Base-by-base conservation (phyloP, 495 filamentous ascomycete species). In the Cercophora sp. region DNA sequence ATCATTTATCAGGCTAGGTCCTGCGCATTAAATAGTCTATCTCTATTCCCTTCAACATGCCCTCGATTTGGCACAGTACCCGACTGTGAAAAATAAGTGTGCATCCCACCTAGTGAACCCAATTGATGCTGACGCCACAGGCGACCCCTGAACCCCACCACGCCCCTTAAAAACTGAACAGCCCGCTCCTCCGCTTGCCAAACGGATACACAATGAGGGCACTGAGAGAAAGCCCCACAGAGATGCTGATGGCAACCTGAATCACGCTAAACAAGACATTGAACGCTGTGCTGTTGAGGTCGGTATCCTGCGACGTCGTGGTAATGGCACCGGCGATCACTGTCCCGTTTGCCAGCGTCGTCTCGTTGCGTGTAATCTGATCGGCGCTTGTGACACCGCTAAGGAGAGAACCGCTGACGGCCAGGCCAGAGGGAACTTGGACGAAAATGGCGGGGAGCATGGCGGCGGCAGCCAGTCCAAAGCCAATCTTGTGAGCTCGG, bases 381-480 rank as follows among this genome's bases (percentile, higher is more conserved):
- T 96, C 83, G 1, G 90, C 92, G 11, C 82, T 85, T n/a, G 81
- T 82, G 32, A 98, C 77, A 6, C 93, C 92, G n/a, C 81, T 84
- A 11, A 98, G 75, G 52, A 96, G 70, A 8, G 85, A 88, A 1
- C 92, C 92, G 25, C 82, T 82, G 4, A 89, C 90, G 1, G 93
- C 89, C 10, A 98, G 76, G 3, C 91, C 92, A 11, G 85, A 90
- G 2, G 92, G 92, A 4, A 98, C 93, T 47, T 93, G 88, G 4
- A 98, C 92, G 59, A 95, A 95, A 55, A 98, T 96, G 4, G 88
- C 92, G 1, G 92, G 92, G 0, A 97, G 70, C 71, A 98, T 86
- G 5, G 88, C 87, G 1, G 89, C 88, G 1, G 91, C 91, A 0
- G 92, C 91, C 11, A 96, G 77, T 1, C 89, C 89, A 62, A 93